Conservation (phyloP, 768 basidiomycete species). For the Boletus coccyginus region DNA sequence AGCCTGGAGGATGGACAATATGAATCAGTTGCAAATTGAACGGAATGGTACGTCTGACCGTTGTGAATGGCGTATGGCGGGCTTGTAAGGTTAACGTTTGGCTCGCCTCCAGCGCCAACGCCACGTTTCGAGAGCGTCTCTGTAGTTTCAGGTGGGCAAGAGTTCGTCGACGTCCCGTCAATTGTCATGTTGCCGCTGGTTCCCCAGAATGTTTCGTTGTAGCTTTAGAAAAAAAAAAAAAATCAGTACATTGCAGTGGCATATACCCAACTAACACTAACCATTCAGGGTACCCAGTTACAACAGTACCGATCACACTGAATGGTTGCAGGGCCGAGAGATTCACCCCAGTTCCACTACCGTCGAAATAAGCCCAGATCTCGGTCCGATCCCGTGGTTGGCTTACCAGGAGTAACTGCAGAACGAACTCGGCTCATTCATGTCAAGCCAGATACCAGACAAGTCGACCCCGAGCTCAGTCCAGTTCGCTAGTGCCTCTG, state of each 20-base stretch:
- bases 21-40: not conserved
- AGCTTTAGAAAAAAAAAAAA: slow-evolving; percentile 39
- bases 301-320: slow-evolving; percentile 44
- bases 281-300: slow-evolving; percentile 71
- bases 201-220: slow-evolving; percentile 58
- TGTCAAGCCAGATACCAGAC: slow-evolving; percentile 67
- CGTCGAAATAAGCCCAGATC: not conserved
- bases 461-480: slow-evolving; percentile 50
- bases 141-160: slow-evolving; percentile 20
- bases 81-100: slow-evolving; percentile 47
- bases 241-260: not conserved
- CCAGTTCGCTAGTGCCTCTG: slow-evolving; percentile 58
- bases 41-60: slow-evolving; percentile 36
- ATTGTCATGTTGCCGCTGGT: slow-evolving; percentile 75
- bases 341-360: slow-evolving; percentile 51
- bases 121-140: slow-evolving; percentile 38
- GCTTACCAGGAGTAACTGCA: slow-evolving; percentile 56
- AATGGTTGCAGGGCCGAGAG: slow-evolving; percentile 58
- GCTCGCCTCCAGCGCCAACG: slow-evolving; percentile 48
- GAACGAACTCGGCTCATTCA: slow-evolving; percentile 69
- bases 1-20: slow-evolving; percentile 32
- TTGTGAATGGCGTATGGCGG: slow-evolving; percentile 76
- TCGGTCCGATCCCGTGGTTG: too few species aligned
- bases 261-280: slow-evolving; percentile 15
- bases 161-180: slow-evolving; percentile 59